Evolutionary conservation across 306 rosid genomes (phyloP).

Genomic region (Vigna hirtella): DNA sequence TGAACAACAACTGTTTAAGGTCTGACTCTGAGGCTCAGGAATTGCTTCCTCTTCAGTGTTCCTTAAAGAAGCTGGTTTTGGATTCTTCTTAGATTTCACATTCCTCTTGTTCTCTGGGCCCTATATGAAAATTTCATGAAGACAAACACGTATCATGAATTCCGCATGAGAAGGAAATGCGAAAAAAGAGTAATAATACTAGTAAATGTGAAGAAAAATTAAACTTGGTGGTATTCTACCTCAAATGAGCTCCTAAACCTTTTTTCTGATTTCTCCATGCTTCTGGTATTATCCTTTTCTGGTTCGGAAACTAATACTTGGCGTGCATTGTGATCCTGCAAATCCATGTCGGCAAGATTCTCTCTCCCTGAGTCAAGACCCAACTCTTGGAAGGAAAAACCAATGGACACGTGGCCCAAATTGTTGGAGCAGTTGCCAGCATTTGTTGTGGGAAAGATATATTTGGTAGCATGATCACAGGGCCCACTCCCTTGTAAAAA

Average conservation of each 20-base stretch:
- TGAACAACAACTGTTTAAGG: slow-evolving; percentile 67
- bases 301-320: slow-evolving; percentile 42
- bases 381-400: slow-evolving; percentile 41
- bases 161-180: slow-evolving; percentile 23
- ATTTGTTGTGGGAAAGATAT: slow-evolving; percentile 29
- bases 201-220: neutral
- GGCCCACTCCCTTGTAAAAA: slow-evolving; percentile 38
- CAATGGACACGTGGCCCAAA: neutral
- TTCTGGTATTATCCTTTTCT: neutral
- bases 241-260: slow-evolving; percentile 50
- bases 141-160: neutral
- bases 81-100: slow-evolving; percentile 53
- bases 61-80: slow-evolving; percentile 47
- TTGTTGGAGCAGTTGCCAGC: slow-evolving; percentile 33
- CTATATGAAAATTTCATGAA: slow-evolving; percentile 33
- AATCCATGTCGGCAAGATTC: slow-evolving; percentile 35
- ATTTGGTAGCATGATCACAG: slow-evolving; percentile 24
- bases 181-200: neutral
- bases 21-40: slow-evolving; percentile 52
- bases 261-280: slow-evolving; percentile 44
- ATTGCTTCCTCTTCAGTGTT: slow-evolving; percentile 55
- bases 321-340: slow-evolving; percentile 34
- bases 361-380: no score
- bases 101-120: slow-evolving; percentile 52
- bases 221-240: slow-evolving; percentile 48